Conservation (phyloP, 148 eudicot species). For the Dysphania ambrosioides region DNA sequence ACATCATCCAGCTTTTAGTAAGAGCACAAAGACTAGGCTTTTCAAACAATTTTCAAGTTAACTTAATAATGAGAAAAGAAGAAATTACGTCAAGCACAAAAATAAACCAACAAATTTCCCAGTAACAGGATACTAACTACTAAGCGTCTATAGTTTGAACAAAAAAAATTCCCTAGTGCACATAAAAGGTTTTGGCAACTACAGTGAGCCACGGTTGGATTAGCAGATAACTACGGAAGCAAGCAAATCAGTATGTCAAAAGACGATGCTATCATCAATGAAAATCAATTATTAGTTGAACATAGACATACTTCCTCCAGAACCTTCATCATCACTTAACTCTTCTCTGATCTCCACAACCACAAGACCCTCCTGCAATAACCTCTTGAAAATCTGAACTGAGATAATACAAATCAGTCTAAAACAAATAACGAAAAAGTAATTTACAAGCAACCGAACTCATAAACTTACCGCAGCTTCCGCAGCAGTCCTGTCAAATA, state of each 20-base stretch:
- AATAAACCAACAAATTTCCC: background rate
- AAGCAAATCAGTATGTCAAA: background rate
- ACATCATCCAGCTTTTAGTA: background rate
- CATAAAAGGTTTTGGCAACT: background rate
- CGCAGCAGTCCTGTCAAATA: slow-evolving; percentile 72
- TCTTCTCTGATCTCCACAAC: slow-evolving; percentile 90
- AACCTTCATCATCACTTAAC: slow-evolving; percentile 52
- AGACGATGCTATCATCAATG: background rate
- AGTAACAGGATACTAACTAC: background rate
- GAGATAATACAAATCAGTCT: slow-evolving; percentile 2
- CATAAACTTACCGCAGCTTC: slow-evolving; percentile 61
- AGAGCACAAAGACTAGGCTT: background rate
- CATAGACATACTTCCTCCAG: slow-evolving; percentile 29
- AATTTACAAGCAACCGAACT: background rate
- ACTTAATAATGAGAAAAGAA: background rate
- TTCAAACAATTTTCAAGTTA: slow-evolving; percentile 2
- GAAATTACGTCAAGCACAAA: background rate
- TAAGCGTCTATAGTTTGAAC: no score
- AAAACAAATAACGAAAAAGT: background rate
- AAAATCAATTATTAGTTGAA: slow-evolving; percentile 31
- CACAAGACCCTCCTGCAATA: slow-evolving; percentile 76
- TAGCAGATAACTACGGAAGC: background rate
- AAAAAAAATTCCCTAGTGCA: background rate
- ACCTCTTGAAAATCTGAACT: slow-evolving; percentile 11
- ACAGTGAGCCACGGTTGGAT: background rate